Evolutionary conservation across 371 early-diverging fungal species (phyloP), one percentile per base, ranked within the genome.

Genomic region (Mortierella sp.): DNA sequence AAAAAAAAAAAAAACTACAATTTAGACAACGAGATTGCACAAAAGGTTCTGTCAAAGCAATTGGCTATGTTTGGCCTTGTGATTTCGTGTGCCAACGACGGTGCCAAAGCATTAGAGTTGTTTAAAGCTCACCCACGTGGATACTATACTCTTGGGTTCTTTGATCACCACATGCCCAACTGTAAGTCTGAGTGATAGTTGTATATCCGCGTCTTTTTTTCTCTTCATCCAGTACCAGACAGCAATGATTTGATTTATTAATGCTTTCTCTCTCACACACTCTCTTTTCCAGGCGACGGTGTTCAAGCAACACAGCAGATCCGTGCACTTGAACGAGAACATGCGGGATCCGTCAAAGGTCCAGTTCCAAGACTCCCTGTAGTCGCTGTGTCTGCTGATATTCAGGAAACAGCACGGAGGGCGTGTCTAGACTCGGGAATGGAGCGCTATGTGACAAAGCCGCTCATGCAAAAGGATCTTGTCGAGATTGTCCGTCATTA

Each of bases 371-470:
- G 85, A 53, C 53, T 89, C 23, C 87, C 89, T 0, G 82, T 89
- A 60, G 81, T 89, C 45, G 89, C 89, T 0, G 70, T 89, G 28
- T 86, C 87, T 11, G 89, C 89, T 4, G 89, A 89, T 60, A 84
- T 89, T 43, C 87, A 87, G 71, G 70, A 80, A 12, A 83, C 86
- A 12, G 88, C 89, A 2, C 83, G 75, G 4, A 84, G 82, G 18
- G 75, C 86, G 18, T 87, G 86, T 45, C 74, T 87, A 25, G 74
- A 84, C 48, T 87, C 87, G 2, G 87, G 87, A 4, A 89, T 89
- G 89, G 87, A 89, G 66, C 86, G 87, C 0, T 89, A 89, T 72
- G 69, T 88, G 25, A 88, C 89, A 15, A 88, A 88, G 45, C 89
- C 89, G 2, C 62, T 88, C 62, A 77, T 77, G 79, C 79, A 77